phyloP scores from a whole-genome alignment of 768 basidiomycete genomes.

The Lentinula boryana region DNA sequence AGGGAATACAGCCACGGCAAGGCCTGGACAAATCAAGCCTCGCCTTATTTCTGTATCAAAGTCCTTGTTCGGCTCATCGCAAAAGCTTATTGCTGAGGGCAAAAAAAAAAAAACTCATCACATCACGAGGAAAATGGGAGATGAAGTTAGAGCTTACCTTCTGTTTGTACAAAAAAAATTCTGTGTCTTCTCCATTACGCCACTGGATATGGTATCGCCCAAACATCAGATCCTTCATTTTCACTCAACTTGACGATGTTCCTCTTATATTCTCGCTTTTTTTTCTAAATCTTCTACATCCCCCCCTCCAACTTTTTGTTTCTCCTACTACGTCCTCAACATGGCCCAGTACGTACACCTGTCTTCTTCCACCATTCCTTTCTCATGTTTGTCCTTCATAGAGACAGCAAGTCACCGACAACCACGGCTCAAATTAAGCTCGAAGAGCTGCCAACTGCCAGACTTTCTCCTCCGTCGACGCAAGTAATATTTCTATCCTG shows the following conservation, averaged over 20 bases:
- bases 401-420: background rate
- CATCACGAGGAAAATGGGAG: conserved; percentile 4
- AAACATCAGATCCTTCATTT: conserved; percentile 5
- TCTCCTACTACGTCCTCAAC: background rate
- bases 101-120: background rate
- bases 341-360: background rate
- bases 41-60: background rate
- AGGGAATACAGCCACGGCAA: background rate
- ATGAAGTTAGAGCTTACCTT: background rate
- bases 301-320: background rate
- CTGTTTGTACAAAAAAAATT: background rate
- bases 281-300: background rate
- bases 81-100: background rate
- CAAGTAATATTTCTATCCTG: background rate
- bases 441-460: background rate
- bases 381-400: background rate
- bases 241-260: background rate
- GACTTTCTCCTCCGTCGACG: background rate
- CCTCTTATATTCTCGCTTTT: background rate
- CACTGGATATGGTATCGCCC: background rate
- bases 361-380: background rate
- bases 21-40: background rate
- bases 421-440: background rate
- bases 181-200: conserved; percentile 1
- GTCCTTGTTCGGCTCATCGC: background rate